Conservation (phyloP, 78 protist species). For the Dictyostelium firmibasis region DNA sequence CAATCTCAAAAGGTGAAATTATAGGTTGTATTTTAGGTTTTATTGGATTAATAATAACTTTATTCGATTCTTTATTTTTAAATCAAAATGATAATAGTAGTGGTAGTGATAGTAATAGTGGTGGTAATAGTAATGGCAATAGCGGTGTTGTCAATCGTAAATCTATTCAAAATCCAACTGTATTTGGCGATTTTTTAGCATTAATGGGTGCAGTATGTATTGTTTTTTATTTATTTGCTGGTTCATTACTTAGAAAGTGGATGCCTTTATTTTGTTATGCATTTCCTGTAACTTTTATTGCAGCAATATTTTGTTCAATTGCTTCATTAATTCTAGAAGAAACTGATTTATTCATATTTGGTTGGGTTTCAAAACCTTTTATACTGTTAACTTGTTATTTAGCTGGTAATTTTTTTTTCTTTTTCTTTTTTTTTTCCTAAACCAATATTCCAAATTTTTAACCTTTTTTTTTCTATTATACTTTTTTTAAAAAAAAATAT, state of each 20-base stretch:
- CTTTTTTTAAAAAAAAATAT: not conserved
- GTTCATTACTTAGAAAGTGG: constrained; percentile 43
- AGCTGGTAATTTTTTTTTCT: not conserved
- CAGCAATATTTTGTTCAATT: constrained; percentile 30
- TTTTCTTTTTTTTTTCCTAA: not conserved
- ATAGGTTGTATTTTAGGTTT: constrained; percentile 66
- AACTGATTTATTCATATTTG: not conserved
- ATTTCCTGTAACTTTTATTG: constrained; percentile 75
- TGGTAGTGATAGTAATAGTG: not conserved
- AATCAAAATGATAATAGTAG: not conserved
- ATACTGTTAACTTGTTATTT: constrained; percentile 30
- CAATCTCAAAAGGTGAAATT: constrained; percentile 55
- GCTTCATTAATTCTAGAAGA: constrained; percentile 32
- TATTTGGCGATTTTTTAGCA: constrained; percentile 73
- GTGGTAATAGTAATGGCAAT: too few relatives aligned
- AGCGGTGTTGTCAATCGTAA: too few relatives aligned
- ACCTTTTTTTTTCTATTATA: not conserved
- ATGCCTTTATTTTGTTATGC: constrained; percentile 77
- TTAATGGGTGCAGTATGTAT: constrained; percentile 70
- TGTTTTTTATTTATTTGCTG: constrained; percentile 62
- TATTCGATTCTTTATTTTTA: constrained; percentile 26
- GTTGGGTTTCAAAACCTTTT: constrained; percentile 15
- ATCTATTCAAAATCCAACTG: constrained; percentile 12
- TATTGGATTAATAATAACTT: constrained; percentile 34
- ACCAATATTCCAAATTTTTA: too few relatives aligned